Evolutionary conservation across 106 monocot genomes (phyloP).

Genomic region (Dendrobium officinale): DNA sequence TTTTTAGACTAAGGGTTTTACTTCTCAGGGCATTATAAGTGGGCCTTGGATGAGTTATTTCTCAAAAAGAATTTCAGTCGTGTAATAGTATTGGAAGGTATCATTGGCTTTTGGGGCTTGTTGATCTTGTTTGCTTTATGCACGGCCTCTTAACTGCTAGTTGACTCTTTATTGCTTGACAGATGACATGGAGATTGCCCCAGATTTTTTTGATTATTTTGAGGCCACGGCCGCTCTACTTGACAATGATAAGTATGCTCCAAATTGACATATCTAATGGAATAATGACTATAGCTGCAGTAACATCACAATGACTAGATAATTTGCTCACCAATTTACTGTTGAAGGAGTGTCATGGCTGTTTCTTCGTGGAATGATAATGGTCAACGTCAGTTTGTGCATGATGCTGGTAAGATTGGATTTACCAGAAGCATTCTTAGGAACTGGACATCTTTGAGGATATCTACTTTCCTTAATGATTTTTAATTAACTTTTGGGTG

Average conservation of each 20-base stretch:
- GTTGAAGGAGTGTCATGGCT: conserved; percentile 78
- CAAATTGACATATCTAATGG: not conserved
- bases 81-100: conserved; percentile 97
- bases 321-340: conserved; percentile 35
- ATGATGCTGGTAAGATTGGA: conserved; percentile 60
- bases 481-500: not conserved
- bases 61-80: conserved; percentile 58
- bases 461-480: not conserved
- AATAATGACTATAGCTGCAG: not conserved
- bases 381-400: conserved; percentile 90
- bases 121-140: conserved; percentile 7
- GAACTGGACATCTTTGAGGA: no score
- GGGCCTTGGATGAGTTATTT: conserved; percentile 93
- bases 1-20: not conserved
- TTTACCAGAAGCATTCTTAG: not conserved
- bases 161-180: conserved; percentile 9
- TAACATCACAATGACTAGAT: not conserved
- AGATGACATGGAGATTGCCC: conserved; percentile 99
- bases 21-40: conserved; percentile 84
- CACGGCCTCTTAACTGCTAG: not conserved
- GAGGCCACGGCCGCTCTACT: conserved; percentile 73
- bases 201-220: conserved; percentile 98
- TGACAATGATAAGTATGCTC: conserved; percentile 77
- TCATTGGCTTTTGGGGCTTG: not conserved
- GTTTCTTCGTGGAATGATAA: conserved; percentile 99